Conservation (phyloP, 257 asterid species). For the Nemophila menziesii region DNA sequence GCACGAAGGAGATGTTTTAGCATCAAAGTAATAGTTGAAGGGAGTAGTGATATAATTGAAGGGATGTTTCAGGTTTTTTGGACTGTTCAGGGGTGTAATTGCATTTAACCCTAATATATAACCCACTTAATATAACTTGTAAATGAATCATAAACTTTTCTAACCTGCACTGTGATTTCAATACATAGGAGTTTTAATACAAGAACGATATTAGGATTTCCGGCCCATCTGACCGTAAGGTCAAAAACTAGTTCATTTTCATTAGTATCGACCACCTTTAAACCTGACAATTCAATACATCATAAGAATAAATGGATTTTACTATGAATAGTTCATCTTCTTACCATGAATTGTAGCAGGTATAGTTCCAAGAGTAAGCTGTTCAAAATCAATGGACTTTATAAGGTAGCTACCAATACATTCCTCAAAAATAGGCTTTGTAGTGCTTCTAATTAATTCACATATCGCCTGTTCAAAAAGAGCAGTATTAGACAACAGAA, state of each 20-base stretch:
- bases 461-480: slow-evolving; percentile 41
- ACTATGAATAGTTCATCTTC: neutral
- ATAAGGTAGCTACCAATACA: slow-evolving; percentile 39
- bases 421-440: slow-evolving; percentile 43
- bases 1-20: too few species aligned
- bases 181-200: slow-evolving; percentile 30
- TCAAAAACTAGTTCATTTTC: slow-evolving; percentile 64
- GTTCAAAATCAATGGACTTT: slow-evolving; percentile 46
- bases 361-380: slow-evolving; percentile 51
- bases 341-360: slow-evolving; percentile 66
- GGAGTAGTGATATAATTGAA: too few species aligned
- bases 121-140: too few species aligned
- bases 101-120: too few species aligned
- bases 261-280: slow-evolving; percentile 51
- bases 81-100: too few species aligned
- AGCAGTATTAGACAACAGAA: slow-evolving; percentile 4
- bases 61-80: too few species aligned
- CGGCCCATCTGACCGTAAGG: slow-evolving; percentile 66
- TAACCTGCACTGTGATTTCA: slow-evolving; percentile 46
- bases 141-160: slow-evolving; percentile 8
- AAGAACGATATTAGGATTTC: slow-evolving; percentile 48
- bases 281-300: slow-evolving; percentile 29
- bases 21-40: too few species aligned
- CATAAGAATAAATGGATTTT: neutral
- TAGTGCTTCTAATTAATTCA: slow-evolving; percentile 40